Base-by-base conservation (phyloP, 2,329 filamentous ascomycete genomes). In the Hypoxylon sp. region DNA sequence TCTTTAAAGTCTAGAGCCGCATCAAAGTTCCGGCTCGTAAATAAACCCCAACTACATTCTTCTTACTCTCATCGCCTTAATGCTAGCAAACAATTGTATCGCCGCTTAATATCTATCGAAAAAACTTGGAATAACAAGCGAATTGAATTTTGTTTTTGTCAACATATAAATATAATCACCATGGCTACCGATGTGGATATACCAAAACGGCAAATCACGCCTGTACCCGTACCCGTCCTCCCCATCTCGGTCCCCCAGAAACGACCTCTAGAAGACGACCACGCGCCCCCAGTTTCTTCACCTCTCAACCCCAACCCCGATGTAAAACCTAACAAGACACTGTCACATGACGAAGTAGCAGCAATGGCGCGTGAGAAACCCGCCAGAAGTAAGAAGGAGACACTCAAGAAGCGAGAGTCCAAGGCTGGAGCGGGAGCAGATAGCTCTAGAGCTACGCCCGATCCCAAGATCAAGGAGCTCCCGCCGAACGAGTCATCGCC, bases 251-350 rank as follows among this genome's bases (percentile, higher is more conserved):
- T 90, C 23, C 87, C 89, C 2, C 85, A 90, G 74, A 91, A 91
- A 74, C 88, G 90, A 63, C 81, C 83, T 21, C 82, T 91, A 29
- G 90, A 91, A 65, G 90, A 92, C 72, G 88, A 88, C 74, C 89
- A 94, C 77, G 85, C 85, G 65, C 91, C 91, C 3, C 84, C 88
- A 11, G 84, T 93, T 1, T 88, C 91, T 2, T 94, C 91, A 9
- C 91, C 91, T 27, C 85, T 94, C 67, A 94, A 94, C 72, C 88
- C 89, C 48, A 88, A 90, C 47, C 83, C 84, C 67, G 86, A 82
- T 65, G 8, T 75, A 69, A 74, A 76, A 65, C 71, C 76, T 8
- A 75, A 75, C 43, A 81, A 80, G 58, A 73, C 78, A 2, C 78
- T 78, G 21, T 73, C 77, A 12, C 75, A 74, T 62, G 76, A 82